A percentile compares a stretch with the other conserved stretches of the same genome.
These are phyloP conservation scores for Calonectria fujianensis DNA, from an alignment of 2,329 filamentous ascomycete species.

Conservation along the genomic window DNA sequence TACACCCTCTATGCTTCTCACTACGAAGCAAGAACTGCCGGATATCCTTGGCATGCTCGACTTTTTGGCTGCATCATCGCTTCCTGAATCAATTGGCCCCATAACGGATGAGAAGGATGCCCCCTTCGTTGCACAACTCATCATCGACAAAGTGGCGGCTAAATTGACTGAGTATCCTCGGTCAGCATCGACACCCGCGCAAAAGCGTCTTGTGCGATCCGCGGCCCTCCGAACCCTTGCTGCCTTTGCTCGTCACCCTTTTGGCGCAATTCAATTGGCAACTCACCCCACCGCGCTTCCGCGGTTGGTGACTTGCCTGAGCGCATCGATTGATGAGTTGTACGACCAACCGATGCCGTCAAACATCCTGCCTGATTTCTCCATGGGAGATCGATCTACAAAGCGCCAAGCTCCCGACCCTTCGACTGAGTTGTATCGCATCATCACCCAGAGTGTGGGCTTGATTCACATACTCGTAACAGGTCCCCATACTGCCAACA, in stretches of 20 bases:
- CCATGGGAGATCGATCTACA: slow-evolving; percentile 34
- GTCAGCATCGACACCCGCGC: slow-evolving; percentile 58
- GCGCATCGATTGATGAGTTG: slow-evolving; percentile 82
- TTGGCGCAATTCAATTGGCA: slow-evolving; percentile 80
- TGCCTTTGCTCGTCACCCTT: slow-evolving; percentile 77
- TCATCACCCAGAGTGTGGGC: slow-evolving; percentile 69
- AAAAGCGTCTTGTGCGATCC: slow-evolving; percentile 66
- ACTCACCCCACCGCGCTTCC: slow-evolving; percentile 82
- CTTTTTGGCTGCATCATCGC: slow-evolving; percentile 79
- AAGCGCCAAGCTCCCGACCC: slow-evolving; percentile 41
- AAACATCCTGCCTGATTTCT: slow-evolving; percentile 60
- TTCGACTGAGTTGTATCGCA: slow-evolving; percentile 61
- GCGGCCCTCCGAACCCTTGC: slow-evolving; percentile 72
- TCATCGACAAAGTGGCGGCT: slow-evolving; percentile 78
- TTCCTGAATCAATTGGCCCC: slow-evolving; percentile 79
- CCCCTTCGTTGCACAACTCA: slow-evolving; percentile 64
- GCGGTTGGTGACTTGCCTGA: slow-evolving; percentile 80
- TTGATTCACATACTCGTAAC: slow-evolving; percentile 73
- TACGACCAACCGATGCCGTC: slow-evolving; percentile 73
- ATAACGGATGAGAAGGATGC: slow-evolving; percentile 69
- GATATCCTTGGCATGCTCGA: slow-evolving; percentile 80
- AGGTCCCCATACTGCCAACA: slow-evolving; percentile 65
- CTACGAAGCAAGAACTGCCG: slow-evolving; percentile 77
- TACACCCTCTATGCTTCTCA: slow-evolving; percentile 80
- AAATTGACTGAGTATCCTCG: slow-evolving; percentile 76